These are phyloP conservation scores for Candida saitoana DNA, from an alignment of 805 yeast species.

Conservation along the genomic window DNA sequence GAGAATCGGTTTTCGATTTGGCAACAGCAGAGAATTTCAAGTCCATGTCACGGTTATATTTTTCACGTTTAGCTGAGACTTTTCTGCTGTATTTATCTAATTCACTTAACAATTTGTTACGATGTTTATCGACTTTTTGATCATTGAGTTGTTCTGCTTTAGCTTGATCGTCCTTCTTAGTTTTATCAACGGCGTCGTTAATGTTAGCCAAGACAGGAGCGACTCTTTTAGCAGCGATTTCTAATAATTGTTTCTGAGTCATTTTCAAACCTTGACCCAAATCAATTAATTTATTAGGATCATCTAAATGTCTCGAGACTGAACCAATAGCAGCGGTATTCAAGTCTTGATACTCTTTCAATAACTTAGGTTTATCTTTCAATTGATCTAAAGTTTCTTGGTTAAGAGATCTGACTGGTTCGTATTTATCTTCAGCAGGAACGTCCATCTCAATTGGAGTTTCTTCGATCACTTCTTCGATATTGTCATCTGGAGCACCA, in stretches of 20 bases:
- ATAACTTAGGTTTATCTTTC: conserved; percentile 46
- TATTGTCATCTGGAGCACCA: conserved; percentile 22
- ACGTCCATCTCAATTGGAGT: conserved; percentile 32
- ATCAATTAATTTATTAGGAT: conserved; percentile 46
- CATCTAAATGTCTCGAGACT: conserved; percentile 41
- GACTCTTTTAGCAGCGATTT: conserved; percentile 51
- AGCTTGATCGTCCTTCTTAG: conserved; percentile 42
- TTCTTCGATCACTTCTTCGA: conserved; percentile 24
- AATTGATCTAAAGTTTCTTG: conserved; percentile 33
- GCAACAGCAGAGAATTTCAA: conserved; percentile 22
- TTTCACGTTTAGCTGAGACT: conserved; percentile 33
- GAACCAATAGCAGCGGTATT: conserved; percentile 46
- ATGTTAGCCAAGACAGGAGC: conserved; percentile 51
- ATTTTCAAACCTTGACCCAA: conserved; percentile 52
- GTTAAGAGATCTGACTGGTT: conserved; percentile 34
- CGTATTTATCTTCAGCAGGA: conserved; percentile 30
- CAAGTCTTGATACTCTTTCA: conserved; percentile 46
- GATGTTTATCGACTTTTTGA: conserved; percentile 32
- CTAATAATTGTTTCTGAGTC: conserved; percentile 54
- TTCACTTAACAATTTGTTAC: conserved; percentile 31
- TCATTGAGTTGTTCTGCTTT: conserved; percentile 36
- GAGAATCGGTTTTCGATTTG: conserved; percentile 23
- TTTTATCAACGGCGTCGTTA: conserved; percentile 45
- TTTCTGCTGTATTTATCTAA: conserved; percentile 35
- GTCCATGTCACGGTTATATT: conserved; percentile 41